Base-by-base conservation (phyloP, 257 asterid genomes). In the Solanum megistacrolobum region DNA sequence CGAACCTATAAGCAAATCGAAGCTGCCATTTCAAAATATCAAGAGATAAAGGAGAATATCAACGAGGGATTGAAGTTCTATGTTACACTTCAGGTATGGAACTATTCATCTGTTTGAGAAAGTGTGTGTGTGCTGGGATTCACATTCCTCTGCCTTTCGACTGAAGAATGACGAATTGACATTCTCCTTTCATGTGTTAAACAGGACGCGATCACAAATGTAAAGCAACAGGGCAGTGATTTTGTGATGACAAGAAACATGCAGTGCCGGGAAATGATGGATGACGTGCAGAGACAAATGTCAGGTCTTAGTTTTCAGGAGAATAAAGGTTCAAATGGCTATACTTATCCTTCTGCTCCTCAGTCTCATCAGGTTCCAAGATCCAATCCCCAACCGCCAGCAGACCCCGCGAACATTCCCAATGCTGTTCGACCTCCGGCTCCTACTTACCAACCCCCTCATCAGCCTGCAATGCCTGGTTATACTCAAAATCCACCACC, bases 61-160 rank as follows among this genome's bases (percentile, higher is more conserved):
- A 94, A 96, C 88, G 99, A 97, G 92, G 99, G 99, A 89, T 85
- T 97, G 92, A 96, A 96, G 92, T 97, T 97, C 89, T 97, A 97
- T 89, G 94, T 96, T 43, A 96, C 97, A 87, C 99, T 97, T 87
- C 99, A 97, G 98, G 99, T 96, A 94, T 13, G 83, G 72, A 55
- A 60, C 46, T 89, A 75, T 58, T 82, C 36, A 7, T n/a, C 13
- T 86, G 32, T 69, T 86, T 12, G 29, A 27, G 78, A 27, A 86
- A 18, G 38, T 0, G 83, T 16, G 23, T 14, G 21, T 62, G 71
- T n/a, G 32, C 16, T 10, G 35, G n/a, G 35, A 10, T 74, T 74
- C 83, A 74, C 55, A 14, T 43, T 29, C 4, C 39, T 46, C 29
- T 48, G 6, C 85, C 36, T 1, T 52, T 82, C 5, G 16, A 10